Base-by-base conservation (phyloP, 371 early-diverging fungal genomes). In the Rhizopus stolonifer region DNA sequence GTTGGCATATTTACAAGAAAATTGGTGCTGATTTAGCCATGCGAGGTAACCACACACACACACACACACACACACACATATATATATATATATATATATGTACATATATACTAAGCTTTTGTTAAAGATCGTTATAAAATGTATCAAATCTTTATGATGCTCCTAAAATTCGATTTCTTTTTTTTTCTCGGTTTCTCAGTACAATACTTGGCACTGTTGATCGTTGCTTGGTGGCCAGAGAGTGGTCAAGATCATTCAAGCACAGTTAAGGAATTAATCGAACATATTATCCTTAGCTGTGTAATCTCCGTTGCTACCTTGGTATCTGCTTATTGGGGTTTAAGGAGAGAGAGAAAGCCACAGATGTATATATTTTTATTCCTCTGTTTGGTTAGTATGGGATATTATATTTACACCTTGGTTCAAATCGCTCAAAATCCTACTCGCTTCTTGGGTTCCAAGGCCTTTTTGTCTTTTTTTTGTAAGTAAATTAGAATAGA, bases 1-100 rank as follows among this genome's bases (percentile, higher is more conserved):
- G 76, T 25, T 95, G 95, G 95, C 88, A 86, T 61, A 90, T 95
- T 29, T 95, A 93, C 73, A 94, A 94, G 69, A 85, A 89, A 69
- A 92, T 95, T 64, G 96, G 96, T 2, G 94, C 96, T 4, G 94
- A 94, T 65, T 78, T 92, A 47, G 71, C 78, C 25, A 92, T 93
- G 82, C 75, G 90, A 71, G 79, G 92, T 91, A 82, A 57, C n/a
- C 11, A 45, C 19, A 25, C 13, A 45, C 21, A 25, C 8, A 17
- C 19, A 0, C 18, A n/a, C n/a, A n/a, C n/a, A n/a, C n/a, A n/a
- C n/a, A n/a, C n/a, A n/a, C n/a, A n/a, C n/a, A n/a, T n/a, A n/a
- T n/a, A n/a, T n/a, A n/a, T n/a, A n/a, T n/a, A n/a, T n/a, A n/a
- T n/a, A n/a, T n/a, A n/a, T n/a, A n/a, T n/a, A n/a, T n/a, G n/a